phyloP scores from a whole-genome alignment of 129 eudicot species.

The sunflower (Helianthus annuus) region DNA sequence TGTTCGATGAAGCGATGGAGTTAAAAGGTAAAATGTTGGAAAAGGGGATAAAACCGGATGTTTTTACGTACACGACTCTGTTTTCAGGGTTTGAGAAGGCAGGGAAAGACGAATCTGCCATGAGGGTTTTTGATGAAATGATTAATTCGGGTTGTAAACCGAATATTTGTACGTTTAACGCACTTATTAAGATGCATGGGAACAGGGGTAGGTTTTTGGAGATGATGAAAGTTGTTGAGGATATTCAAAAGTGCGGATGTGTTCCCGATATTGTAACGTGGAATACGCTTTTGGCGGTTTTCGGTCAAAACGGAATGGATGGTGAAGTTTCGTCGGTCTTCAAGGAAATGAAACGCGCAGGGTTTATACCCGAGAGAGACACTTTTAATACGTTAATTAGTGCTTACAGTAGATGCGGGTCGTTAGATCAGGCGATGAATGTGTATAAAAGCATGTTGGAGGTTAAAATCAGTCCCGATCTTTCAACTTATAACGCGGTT shows the following conservation, averaged over 20 bases:
- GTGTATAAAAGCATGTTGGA: slow-evolving; percentile 79
- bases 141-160: slow-evolving; percentile 68
- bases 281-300: slow-evolving; percentile 88
- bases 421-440: slow-evolving; percentile 75
- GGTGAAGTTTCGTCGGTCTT: slow-evolving; percentile 75
- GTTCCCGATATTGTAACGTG: slow-evolving; percentile 90
- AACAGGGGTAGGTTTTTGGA: slow-evolving; percentile 66
- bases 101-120: slow-evolving; percentile 86
- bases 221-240: slow-evolving; percentile 91
- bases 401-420: slow-evolving; percentile 86
- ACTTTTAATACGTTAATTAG: slow-evolving; percentile 87
- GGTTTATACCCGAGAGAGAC: slow-evolving; percentile 88
- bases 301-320: slow-evolving; percentile 92
- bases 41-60: slow-evolving; percentile 83
- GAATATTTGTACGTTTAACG: slow-evolving; percentile 77
- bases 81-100: slow-evolving; percentile 92
- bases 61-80: slow-evolving; percentile 80
- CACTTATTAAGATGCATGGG: slow-evolving; percentile 84
- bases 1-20: slow-evolving; percentile 84
- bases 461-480: slow-evolving; percentile 81
- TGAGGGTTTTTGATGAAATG: slow-evolving; percentile 78
- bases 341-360: slow-evolving; percentile 85
- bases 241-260: slow-evolving; percentile 62
- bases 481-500: slow-evolving; percentile 86
- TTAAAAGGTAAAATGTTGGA: slow-evolving; percentile 63